Evolutionary conservation across 768 basidiomycete genomes (phyloP).

Genomic region (Suillus paluster): DNA sequence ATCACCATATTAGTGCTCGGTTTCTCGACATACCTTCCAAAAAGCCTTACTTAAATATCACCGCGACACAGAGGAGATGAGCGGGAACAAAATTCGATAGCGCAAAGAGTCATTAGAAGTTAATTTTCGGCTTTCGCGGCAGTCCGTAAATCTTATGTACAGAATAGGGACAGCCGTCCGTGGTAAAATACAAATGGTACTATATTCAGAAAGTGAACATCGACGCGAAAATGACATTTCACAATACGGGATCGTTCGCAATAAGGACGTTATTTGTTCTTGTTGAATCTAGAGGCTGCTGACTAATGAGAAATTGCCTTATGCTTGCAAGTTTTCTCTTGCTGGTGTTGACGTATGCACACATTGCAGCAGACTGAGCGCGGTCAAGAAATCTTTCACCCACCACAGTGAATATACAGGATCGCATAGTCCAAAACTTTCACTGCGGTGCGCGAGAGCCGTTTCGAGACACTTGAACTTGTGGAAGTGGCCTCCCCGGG

Average conservation of each 20-base stretch:
- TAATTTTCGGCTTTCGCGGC: neutral
- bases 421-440: neutral
- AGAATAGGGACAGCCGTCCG: neutral
- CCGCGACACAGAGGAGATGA: neutral
- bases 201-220: neutral
- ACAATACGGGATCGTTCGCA: neutral
- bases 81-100: neutral
- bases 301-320: neutral
- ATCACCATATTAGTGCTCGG: neutral
- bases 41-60: neutral
- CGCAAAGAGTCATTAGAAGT: neutral
- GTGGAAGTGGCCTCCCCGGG: neutral
- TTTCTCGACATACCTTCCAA: constrained; percentile 3
- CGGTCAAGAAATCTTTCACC: neutral
- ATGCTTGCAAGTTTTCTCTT: too few species aligned
- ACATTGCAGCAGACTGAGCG: neutral
- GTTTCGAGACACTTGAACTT: neutral
- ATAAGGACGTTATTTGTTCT: neutral
- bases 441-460: neutral
- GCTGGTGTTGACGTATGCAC: too few species aligned
- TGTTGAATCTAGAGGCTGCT: neutral
- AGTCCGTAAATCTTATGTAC: neutral
- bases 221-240: neutral
- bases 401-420: neutral
- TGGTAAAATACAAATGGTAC: neutral